These are phyloP conservation scores for Seiridium cupressi DNA, from an alignment of 2,329 filamentous ascomycete genomes.

Conservation along the genomic window DNA sequence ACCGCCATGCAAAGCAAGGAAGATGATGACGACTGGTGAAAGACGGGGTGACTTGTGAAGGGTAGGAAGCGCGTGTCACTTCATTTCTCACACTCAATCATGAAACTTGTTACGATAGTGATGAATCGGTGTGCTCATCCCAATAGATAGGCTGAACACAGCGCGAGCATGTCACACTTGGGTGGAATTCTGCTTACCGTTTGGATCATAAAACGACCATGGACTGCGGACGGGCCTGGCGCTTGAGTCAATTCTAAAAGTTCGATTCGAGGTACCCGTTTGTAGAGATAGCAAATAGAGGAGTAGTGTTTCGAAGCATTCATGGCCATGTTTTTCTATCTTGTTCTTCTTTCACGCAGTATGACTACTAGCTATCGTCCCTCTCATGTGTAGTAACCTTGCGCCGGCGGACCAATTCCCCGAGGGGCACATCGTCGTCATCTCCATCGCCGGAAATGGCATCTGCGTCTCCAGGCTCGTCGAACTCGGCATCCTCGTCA, in stretches of 20 bases:
- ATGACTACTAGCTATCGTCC: constrained; percentile 25
- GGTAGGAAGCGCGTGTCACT: neutral
- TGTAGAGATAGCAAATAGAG: constrained; percentile 2
- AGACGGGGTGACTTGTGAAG: neutral
- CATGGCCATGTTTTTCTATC: neutral
- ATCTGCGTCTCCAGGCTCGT: constrained; percentile 27
- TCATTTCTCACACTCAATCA: neutral
- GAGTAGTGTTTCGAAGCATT: neutral
- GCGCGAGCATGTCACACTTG: neutral
- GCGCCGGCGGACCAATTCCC: constrained; percentile 61
- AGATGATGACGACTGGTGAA: constrained; percentile 69
- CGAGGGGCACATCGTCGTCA: constrained; percentile 65
- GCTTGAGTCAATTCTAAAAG: neutral
- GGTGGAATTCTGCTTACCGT: neutral
- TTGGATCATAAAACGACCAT: neutral
- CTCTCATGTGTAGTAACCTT: constrained; percentile 34
- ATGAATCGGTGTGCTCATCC: neutral
- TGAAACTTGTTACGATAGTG: neutral
- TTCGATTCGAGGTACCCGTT: neutral
- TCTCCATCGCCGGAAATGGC: constrained; percentile 28
- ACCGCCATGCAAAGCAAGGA: constrained; percentile 71
- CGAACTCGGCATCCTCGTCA: constrained; percentile 66
- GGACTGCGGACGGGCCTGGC: too few relatives aligned
- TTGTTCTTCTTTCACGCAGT: neutral
- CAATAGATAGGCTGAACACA: neutral